Base-by-base conservation (phyloP, 441 rosid genomes). In the Pelargonium fulgidum region DNA sequence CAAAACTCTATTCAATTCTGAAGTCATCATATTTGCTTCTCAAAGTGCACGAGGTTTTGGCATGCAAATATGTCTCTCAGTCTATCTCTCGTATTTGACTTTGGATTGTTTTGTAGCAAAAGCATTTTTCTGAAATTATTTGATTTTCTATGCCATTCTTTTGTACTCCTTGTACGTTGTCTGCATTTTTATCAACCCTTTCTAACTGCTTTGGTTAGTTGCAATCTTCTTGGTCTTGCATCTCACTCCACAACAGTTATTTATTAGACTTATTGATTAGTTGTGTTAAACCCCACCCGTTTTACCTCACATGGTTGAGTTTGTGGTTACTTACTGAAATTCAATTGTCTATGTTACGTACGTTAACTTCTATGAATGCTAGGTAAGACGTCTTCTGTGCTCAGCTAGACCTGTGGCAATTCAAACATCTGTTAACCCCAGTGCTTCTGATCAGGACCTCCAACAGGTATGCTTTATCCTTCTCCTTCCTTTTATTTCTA, bases 311-410 rank as follows among this genome's bases (percentile, higher is more conserved):
- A 64, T 48, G 54, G 16, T 58, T 64, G 69, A 26, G 64, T 11
- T 22, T 44, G 74, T 66, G 36, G 48, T 16, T 67, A 41, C 8
- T 63, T 26, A 65, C 67, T 73, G 62, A 66, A 74, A 69, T 66
- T 44, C 70, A 63, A 58, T 65, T 73, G n/a, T 42, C 64, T 75
- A 3, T 26, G 56, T 67, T 67, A 12, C 22, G 44, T 62, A 67
- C 67, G n/a, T 14, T 48, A 70, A 59, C 69, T 79, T 75, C 72
- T n/a, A 22, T 64, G 62, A 68, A 36, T 76, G 68, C 50, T 75
- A 95, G 99, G 97, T 92, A 77, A 86, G 99, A 68, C 98, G 98
- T 61, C 84, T 89, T 80, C 67, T 95, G 77, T 85, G 98, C 80
- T 95, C 98, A 68, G 85, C 98, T 65, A 85, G 85, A 75, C 89